Evolutionary conservation across 2,329 filamentous ascomycete species (phyloP).

Genomic region (Colletotrichum sansevieriae): DNA sequence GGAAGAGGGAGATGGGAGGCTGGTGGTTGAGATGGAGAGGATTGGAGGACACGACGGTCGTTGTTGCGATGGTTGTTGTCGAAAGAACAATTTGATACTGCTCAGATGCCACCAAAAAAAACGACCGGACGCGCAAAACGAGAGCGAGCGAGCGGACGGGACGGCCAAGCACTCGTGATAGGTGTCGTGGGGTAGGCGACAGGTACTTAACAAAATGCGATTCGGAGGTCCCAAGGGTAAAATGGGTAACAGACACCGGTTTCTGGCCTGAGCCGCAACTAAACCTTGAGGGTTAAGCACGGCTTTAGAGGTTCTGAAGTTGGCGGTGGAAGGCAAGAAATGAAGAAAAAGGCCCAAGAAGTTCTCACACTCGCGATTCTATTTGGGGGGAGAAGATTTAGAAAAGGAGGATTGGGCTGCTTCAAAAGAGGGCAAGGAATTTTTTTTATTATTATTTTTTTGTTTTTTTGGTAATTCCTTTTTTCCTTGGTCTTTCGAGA

Average conservation of each 20-base stretch:
- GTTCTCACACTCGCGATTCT: not conserved
- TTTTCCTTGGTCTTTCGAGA: conserved; percentile 1
- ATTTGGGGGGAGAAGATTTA: conserved; percentile 25
- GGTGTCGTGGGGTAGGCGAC: conserved; percentile 41
- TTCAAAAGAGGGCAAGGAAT: conserved; percentile 9
- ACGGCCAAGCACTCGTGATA: conserved; percentile 44
- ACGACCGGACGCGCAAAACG: conserved; percentile 32
- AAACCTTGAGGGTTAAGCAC: conserved; percentile 29
- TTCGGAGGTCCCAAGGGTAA: conserved; percentile 40
- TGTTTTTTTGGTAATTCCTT: not conserved
- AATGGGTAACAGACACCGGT: conserved; percentile 25
- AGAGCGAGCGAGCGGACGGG: conserved; percentile 43
- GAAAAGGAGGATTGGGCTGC: conserved; percentile 15
- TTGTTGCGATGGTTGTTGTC: not conserved
- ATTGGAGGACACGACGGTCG: conserved; percentile 8
- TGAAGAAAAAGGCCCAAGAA: conserved; percentile 12
- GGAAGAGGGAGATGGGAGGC: not conserved
- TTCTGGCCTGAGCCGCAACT: conserved; percentile 23
- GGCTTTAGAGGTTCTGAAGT: conserved; percentile 21
- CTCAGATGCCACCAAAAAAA: not conserved
- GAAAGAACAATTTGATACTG: conserved; percentile 23
- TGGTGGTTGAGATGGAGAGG: not conserved
- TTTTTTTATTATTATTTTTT: conserved; percentile 4
- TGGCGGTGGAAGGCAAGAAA: conserved; percentile 16
- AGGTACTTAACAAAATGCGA: conserved; percentile 42